Evolutionary conservation across 108 stramenopile genomes (phyloP), one percentile per base, ranked within the genome.

Genomic region (Schizochytrium sp.): DNA sequence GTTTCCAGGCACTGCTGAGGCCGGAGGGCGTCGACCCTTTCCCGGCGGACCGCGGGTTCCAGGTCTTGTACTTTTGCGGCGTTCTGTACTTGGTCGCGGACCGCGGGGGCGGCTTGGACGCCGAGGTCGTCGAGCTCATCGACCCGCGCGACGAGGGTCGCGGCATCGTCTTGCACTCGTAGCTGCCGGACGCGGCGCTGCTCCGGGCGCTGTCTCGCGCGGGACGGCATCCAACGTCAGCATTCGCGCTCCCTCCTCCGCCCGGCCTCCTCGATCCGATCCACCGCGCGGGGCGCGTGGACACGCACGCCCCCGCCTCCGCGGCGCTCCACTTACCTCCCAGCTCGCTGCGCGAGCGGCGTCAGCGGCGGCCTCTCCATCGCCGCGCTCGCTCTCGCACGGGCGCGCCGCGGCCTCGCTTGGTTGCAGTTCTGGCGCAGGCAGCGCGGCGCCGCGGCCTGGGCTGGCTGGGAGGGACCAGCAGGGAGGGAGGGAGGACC

Each of bases 311-410:
- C n/a, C n/a, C n/a, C n/a, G n/a, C n/a, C n/a, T n/a, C n/a, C n/a
- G n/a, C n/a, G n/a, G n/a, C 63, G 34, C 63, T 1, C 41, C 14
- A 69, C 63, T 69, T 69, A 69, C 63, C 25, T 69, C 25, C 63
- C 63, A 2, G 63, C 12, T 1, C 63, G 63, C 25, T 28, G 34
- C n/a, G 48, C 28, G 23, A 83, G 23, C 51, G 76, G 76, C 51
- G 76, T 83, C 25, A 83, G 76, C 45, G 76, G 76, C 45, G 76
- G 76, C 23, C 76, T 83, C 28, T 83, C 76, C 76, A 83, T 83
- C 34, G 34, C 34, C 34, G 34, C 34, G 34, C 34, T 34, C 34
- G 34, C 34, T 34, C 34, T 34, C 2, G 34, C 34, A 34, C 34
- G 2, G 34, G 34, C 34, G 2, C 34, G 34, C 34, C 34, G 34